These are phyloP conservation scores for Agapanthus africanus DNA, from an alignment of 106 monocot species.

Conservation along the genomic window DNA sequence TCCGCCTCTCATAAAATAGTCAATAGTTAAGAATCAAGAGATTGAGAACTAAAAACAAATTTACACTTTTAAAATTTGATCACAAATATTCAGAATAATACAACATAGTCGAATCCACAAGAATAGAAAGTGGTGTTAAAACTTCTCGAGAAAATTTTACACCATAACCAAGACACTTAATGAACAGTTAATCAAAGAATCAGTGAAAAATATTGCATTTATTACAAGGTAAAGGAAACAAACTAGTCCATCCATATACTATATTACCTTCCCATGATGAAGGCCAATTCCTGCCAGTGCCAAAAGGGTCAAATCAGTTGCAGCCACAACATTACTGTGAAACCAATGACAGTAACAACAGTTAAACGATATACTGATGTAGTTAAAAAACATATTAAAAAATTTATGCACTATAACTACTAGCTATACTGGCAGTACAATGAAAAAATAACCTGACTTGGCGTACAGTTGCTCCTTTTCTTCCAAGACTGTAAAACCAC, in stretches of 20 bases:
- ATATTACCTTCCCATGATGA: constrained; percentile 52
- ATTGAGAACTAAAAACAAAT: too few relatives aligned
- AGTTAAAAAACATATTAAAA: background rate
- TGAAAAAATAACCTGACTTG: constrained; percentile 82
- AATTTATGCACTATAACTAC: background rate
- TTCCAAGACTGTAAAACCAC: constrained; percentile 76
- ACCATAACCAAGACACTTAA: background rate
- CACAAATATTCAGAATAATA: background rate
- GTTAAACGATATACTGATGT: too few relatives aligned
- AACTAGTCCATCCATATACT: background rate
- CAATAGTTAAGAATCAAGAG: too few relatives aligned
- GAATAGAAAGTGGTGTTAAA: background rate
- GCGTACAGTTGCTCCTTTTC: constrained; percentile 89
- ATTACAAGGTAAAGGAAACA: background rate
- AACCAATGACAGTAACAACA: too few relatives aligned
- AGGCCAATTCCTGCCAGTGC: constrained; percentile 86
- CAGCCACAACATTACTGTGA: constrained; percentile 96
- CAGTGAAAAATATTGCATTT: background rate
- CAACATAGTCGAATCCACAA: background rate
- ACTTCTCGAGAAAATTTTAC: background rate
- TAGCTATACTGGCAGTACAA: constrained; percentile 3
- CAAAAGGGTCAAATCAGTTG: constrained; percentile 91
- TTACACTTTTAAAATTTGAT: too few relatives aligned
- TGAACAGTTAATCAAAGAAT: background rate
- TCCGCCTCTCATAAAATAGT: too few relatives aligned